Evolutionary conservation across 495 filamentous ascomycete species (phyloP), one percentile per base, ranked within the genome.

Genomic region (Lasiosphaeriaceae sp.): DNA sequence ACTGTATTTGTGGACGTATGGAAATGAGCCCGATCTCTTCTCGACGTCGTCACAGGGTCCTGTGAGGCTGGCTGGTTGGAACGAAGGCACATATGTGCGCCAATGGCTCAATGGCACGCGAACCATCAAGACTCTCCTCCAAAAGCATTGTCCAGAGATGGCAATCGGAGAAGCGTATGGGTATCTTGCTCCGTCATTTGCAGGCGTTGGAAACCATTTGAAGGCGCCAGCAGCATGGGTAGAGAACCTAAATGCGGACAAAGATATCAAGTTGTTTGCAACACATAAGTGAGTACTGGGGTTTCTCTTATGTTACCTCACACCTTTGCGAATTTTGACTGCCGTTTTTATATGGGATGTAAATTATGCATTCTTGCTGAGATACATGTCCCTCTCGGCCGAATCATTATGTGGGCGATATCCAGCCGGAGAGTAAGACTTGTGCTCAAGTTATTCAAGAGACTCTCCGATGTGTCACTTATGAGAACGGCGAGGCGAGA

Each of bases 11-110:
- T 88, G 83, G 84, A 80, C 83, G 52, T 78, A 85, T 59, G 86
- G 85, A 16, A 88, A 89, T 55, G 86, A 89, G 68, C 84, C 85
- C 0, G 85, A 89, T 61, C 70, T 88, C 22, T 87, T 71, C 64
- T 77, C 77, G 19, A 80, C 77, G 3, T 80, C 78, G 24, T 59
- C 77, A 12, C 80, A 82, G 54, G 80, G 81, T 0, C 66, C 71
- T 2, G 77, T 82, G 47, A 69, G 85, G 24, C 79, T 83, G 11
- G 41, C 76, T 0, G 66, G 58, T 49, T 89, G 83, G 79, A 76
- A 71, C 37, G 86, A 87, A 62, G 63, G 64, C 41, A 71, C 75
- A 26, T 88, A 83, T 63, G 82, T 86, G 1, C 44, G 62, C n/a
- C 76, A 89, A 61, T 89, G 85, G 85, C 65, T 81, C 9, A 74